These are phyloP conservation scores for Filobasidium wieringae DNA, from an alignment of 768 basidiomycete genomes.

Conservation along the genomic window DNA sequence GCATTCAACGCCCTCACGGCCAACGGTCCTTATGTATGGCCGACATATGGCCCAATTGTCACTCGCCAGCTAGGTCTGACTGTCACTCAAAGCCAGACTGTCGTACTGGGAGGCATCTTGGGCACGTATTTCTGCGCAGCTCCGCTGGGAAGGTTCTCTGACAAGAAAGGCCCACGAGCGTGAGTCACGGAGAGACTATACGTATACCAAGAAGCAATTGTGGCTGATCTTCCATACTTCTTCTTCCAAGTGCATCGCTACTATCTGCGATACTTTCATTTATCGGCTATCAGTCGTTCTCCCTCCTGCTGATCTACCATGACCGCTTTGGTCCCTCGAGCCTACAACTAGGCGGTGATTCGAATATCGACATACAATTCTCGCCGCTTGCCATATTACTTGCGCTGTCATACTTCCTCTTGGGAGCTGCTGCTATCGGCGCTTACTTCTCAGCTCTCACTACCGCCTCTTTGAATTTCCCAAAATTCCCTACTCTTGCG, in stretches of 20 bases:
- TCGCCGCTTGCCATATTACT: not conserved
- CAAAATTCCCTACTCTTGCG: conserved; percentile 31
- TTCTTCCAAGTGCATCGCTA: conserved; percentile 26
- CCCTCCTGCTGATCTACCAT: conserved; percentile 19
- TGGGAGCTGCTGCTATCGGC: conserved; percentile 36
- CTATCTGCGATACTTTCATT: conserved; percentile 27
- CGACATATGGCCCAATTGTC: conserved; percentile 37
- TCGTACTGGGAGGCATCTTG: conserved; percentile 35
- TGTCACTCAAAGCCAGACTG: conserved; percentile 29
- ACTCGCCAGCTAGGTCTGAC: conserved; percentile 24
- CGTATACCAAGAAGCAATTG: no score
- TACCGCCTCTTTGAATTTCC: conserved; percentile 35
- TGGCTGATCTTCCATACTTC: conserved; percentile 12
- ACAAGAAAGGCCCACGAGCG: conserved; percentile 35
- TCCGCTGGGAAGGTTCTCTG: conserved; percentile 32
- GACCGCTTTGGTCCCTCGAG: not conserved
- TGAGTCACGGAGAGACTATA: conserved; percentile 18
- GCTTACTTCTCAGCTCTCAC: conserved; percentile 37
- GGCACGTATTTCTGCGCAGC: conserved; percentile 38
- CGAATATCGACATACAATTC: conserved; percentile 4
- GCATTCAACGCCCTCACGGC: conserved; percentile 28
- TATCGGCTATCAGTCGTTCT: conserved; percentile 32
- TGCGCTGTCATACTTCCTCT: conserved; percentile 21
- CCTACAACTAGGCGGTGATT: not conserved
- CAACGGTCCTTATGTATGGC: conserved; percentile 39